Percentiles rank a stretch among this genome's conserved stretches.
Evolutionary conservation across 768 basidiomycete genomes (phyloP).

Genomic region (Hydnum rufescens): DNA sequence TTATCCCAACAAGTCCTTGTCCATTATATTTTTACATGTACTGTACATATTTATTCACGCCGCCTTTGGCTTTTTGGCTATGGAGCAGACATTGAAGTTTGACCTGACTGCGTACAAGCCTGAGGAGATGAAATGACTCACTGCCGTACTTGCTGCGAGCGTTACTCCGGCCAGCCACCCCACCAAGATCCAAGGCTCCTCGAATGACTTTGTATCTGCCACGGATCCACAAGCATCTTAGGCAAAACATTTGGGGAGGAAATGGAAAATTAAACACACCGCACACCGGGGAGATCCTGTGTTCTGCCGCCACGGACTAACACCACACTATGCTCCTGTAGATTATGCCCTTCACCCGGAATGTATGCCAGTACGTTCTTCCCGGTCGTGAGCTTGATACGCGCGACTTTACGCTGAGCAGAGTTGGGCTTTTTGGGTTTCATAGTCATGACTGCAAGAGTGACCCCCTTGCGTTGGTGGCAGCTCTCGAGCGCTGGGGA

Average conservation of each 20-base stretch:
- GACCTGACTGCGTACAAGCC: conserved; percentile 1
- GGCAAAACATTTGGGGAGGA: background rate
- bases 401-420: conserved; percentile 89
- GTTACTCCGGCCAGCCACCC: conserved; percentile 63
- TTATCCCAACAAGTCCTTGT: background rate
- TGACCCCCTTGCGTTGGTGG: conserved; percentile 85
- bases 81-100: conserved; percentile 5
- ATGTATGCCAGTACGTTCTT: conserved; percentile 85
- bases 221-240: background rate
- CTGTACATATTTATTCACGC: background rate
- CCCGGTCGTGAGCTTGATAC: conserved; percentile 80
- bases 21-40: too few species aligned
- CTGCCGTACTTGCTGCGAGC: conserved; percentile 88
- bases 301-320: conserved; percentile 86
- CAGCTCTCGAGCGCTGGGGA: conserved; percentile 64
- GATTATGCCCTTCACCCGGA: conserved; percentile 90
- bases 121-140: conserved; percentile 18
- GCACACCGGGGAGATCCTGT: conserved; percentile 94
- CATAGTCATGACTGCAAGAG: conserved; percentile 55
- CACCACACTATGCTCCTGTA: conserved; percentile 95
- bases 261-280: conserved; percentile 29
- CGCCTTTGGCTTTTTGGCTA: conserved; percentile 71
- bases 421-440: conserved; percentile 98
- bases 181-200: conserved; percentile 79
- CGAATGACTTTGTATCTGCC: conserved; percentile 84